Evolutionary conservation across 192 early-diverging fungal genomes (phyloP).

Genomic region (Coemansia sp.): DNA sequence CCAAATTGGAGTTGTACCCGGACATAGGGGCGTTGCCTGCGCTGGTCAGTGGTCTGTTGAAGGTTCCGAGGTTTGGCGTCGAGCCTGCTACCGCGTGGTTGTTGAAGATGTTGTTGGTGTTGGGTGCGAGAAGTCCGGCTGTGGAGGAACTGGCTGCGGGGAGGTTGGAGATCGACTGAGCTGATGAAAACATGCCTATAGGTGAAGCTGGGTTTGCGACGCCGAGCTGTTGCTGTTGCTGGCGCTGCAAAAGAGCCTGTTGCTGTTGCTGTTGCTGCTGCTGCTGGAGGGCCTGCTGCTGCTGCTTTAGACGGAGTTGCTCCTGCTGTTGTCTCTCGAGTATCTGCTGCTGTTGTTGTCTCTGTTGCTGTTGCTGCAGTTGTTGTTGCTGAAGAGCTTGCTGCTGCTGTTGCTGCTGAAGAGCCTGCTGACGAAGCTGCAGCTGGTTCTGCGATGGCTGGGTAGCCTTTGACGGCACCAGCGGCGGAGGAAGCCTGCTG

Average conservation of each 20-base stretch:
- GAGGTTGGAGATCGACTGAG: slow-evolving; percentile 24
- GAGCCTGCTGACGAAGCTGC: slow-evolving; percentile 4
- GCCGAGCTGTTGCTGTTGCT: slow-evolving; percentile 24
- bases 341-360: slow-evolving; percentile 9
- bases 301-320: slow-evolving; percentile 2
- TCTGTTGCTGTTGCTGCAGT: slow-evolving; percentile 5
- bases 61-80: slow-evolving; percentile 45
- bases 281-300: not conserved
- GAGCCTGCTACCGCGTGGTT: slow-evolving; percentile 39
- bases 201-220: not conserved
- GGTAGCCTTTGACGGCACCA: slow-evolving; percentile 33
- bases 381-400: slow-evolving; percentile 6
- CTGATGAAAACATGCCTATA: slow-evolving; percentile 19
- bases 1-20: slow-evolving; percentile 20
- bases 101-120: slow-evolving; percentile 19
- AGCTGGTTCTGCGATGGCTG: slow-evolving; percentile 21
- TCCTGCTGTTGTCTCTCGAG: slow-evolving; percentile 1
- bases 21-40: slow-evolving; percentile 3
- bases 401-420: slow-evolving; percentile 18
- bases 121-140: slow-evolving; percentile 11
- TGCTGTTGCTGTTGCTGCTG: slow-evolving; percentile 7
- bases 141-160: slow-evolving; percentile 41
- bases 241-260: slow-evolving; percentile 2
- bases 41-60: slow-evolving; percentile 11
- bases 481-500: slow-evolving; percentile 41